These are phyloP conservation scores for Diaporthe citri DNA, from an alignment of 2,329 filamentous ascomycete species.

Conservation along the genomic window DNA sequence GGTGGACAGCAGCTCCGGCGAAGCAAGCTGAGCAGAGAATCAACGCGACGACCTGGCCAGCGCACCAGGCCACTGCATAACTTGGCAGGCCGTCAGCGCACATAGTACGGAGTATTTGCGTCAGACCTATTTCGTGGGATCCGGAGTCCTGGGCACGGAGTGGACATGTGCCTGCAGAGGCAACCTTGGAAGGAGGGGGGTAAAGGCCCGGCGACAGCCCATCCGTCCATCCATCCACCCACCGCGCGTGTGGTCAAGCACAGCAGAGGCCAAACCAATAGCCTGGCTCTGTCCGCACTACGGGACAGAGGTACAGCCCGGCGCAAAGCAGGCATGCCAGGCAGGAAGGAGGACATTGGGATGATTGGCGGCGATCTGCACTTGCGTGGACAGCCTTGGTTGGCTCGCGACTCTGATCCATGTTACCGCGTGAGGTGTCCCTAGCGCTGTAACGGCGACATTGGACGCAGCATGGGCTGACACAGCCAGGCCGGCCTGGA, in stretches of 20 bases:
- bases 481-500: slow-evolving; percentile 32
- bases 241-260: background rate
- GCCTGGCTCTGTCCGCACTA: slow-evolving; percentile 11
- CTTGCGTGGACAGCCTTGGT: slow-evolving; percentile 39
- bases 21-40: slow-evolving; percentile 3
- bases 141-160: slow-evolving; percentile 20
- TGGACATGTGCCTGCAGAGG: slow-evolving; percentile 17
- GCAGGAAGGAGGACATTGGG: slow-evolving; percentile 11
- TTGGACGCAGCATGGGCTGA: slow-evolving; percentile 25
- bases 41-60: background rate
- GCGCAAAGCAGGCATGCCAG: slow-evolving; percentile 17
- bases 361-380: slow-evolving; percentile 33
- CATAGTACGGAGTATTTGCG: background rate
- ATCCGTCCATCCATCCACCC: background rate
- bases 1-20: background rate
- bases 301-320: slow-evolving; percentile 1
- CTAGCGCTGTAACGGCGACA: slow-evolving; percentile 37
- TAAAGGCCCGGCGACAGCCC: slow-evolving; percentile 9
- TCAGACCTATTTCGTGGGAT: slow-evolving; percentile 27
- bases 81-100: slow-evolving; percentile 30
- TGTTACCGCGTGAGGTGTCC: slow-evolving; percentile 29
- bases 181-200: background rate
- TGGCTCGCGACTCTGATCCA: slow-evolving; percentile 33
- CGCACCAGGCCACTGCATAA: slow-evolving; percentile 16
- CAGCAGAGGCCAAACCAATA: slow-evolving; percentile 30